Percentiles rank a stretch among this genome's conserved stretches.
Conservation (phyloP, 306 rosid genomes). For the Ochetophila trinervis region DNA sequence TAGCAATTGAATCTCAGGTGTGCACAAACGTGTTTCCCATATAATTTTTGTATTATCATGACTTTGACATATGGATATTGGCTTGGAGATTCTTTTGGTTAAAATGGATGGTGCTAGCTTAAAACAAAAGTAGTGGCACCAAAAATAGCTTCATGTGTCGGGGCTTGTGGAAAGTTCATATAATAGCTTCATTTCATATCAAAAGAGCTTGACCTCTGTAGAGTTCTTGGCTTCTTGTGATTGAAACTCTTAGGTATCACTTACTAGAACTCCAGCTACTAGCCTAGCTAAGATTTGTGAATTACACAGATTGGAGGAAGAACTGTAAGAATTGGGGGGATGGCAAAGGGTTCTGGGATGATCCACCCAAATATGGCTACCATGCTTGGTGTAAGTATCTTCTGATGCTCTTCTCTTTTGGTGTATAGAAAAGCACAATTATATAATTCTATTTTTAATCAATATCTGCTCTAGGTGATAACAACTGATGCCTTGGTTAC, state of each 20-base stretch:
- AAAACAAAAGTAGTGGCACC: too few species aligned
- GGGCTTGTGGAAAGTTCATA: background rate
- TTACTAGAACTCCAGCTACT: background rate
- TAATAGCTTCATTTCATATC: background rate
- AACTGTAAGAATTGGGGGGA: slow-evolving; percentile 77
- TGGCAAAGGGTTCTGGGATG: slow-evolving; percentile 99
- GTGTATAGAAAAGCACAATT: background rate
- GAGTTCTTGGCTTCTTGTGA: slow-evolving; percentile 2
- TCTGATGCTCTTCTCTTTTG: slow-evolving; percentile 20
- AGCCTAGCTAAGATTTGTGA: slow-evolving; percentile 12
- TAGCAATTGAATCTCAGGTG: slow-evolving; percentile 86
- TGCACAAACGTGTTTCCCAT: slow-evolving; percentile 19
- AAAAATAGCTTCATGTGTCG: too few species aligned
- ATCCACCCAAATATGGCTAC: slow-evolving; percentile 99
- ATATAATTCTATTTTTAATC: background rate
- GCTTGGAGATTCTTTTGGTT: too few species aligned
- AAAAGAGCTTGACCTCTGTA: slow-evolving; percentile 1
- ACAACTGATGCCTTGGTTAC: slow-evolving; percentile 86
- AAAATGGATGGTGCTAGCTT: too few species aligned
- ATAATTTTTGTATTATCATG: slow-evolving; percentile 1
- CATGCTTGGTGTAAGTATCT: slow-evolving; percentile 80
- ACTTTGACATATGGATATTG: background rate
- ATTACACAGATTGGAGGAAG: slow-evolving; percentile 67
- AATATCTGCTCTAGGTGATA: slow-evolving; percentile 50
- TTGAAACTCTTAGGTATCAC: background rate